Base-by-base conservation (phyloP, 2,329 filamentous ascomycete genomes). In the Diplodia intermedia region DNA sequence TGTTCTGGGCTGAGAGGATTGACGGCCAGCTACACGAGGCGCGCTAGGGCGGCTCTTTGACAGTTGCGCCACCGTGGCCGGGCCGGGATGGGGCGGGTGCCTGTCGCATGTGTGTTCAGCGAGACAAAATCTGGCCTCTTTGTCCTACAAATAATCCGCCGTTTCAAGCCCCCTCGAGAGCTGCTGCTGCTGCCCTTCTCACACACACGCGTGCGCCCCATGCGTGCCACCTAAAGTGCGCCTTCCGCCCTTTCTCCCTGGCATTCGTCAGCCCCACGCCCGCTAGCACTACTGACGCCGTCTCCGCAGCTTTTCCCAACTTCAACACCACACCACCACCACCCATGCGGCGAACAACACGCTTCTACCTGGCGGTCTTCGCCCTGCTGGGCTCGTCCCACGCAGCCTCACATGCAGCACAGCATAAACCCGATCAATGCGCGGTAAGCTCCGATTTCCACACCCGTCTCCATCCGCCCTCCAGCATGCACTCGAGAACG, bases 361-460 rank as follows among this genome's bases (percentile, higher is more conserved):
- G 82, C 71, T 89, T 90, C 78, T 89, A 86, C 77, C 81, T 89
- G 68, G 88, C 87, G 67, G 81, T 88, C 71, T 89, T 89, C 75
- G 81, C 86, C 72, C 81, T 90, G 73, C 81, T 88, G 70, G 79
- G 81, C 68, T 77, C 82, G 61, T 80, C 81, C 66, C 82, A 83
- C 73, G 85, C 82, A 68, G 72, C 69, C 7, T 71, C 70, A 66
- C 50, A 55, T 40, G 82, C 76, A 71, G 78, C 78, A 75, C 73
- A 76, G 75, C 73, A 76, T 67, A 76, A 55, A 26, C 75, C 82
- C 74, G 82, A 85, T 75, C 80, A 84, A 74, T 88, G 86, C 79
- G 84, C 85, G 73, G 86, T 88, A 82, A 82, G 85, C 80, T 74
- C 75, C 55, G 4, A 4, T 26, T 47, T 61, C 72, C 47, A 52